Evolutionary conservation across 1,139 yeast species (phyloP).

Genomic region (Blastobotrys raffinosifermentans): DNA sequence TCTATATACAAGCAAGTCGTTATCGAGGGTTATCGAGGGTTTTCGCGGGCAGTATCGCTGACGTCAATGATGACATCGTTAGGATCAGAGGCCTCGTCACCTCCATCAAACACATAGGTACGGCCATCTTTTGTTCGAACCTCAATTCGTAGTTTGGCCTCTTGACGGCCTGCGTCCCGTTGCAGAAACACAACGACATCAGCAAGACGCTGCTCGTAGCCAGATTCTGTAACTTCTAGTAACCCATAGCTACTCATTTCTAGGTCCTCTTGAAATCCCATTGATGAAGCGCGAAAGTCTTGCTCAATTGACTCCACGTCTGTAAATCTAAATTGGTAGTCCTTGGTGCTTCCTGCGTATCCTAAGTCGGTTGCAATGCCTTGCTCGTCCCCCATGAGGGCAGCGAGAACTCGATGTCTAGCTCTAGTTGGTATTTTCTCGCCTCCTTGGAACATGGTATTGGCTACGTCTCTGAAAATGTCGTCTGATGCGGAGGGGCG

Average conservation of each 20-base stretch:
- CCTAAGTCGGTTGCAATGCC: conserved; percentile 20
- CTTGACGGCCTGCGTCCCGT: conserved; percentile 7
- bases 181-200: conserved; percentile 16
- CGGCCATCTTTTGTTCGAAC: conserved; percentile 8
- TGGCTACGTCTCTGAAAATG: not conserved
- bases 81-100: conserved; percentile 1
- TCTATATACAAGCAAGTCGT: not conserved
- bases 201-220: conserved; percentile 14
- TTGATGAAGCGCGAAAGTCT: conserved; percentile 21
- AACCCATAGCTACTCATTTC: conserved; percentile 19
- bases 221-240: conserved; percentile 3
- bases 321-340: conserved; percentile 14
- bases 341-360: conserved; percentile 6
- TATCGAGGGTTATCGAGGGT: not conserved
- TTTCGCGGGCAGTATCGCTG: no score
- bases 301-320: conserved; percentile 21
- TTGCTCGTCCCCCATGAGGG: conserved; percentile 22
- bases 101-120: conserved; percentile 7
- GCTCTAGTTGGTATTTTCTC: conserved; percentile 12
- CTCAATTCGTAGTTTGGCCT: conserved; percentile 18
- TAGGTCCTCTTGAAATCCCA: conserved; percentile 22
- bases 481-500: conserved; percentile 11
- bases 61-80: conserved; percentile 10
- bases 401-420: conserved; percentile 20
- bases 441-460: not conserved